phyloP scores from a whole-genome alignment of 2,329 filamentous ascomycete species.

The Colletotrichum melonis region DNA sequence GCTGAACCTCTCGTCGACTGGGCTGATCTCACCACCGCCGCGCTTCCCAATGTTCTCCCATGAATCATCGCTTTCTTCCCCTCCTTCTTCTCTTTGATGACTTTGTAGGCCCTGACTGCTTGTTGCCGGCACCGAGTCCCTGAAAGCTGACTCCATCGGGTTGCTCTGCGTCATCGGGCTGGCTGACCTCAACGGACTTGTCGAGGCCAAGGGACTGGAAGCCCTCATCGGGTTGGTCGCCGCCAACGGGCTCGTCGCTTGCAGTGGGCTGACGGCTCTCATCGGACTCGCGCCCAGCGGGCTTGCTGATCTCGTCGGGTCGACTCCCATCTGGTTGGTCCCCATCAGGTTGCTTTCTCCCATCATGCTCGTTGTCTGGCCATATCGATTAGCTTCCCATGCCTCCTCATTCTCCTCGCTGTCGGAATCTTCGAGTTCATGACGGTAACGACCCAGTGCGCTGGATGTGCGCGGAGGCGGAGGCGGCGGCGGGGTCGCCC shows the following conservation, averaged over 20 bases:
- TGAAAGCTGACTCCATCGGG: conserved; percentile 4
- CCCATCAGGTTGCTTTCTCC: conserved; percentile 3
- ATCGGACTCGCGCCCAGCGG: conserved; percentile 5
- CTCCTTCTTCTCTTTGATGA: conserved; percentile 33
- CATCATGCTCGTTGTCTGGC: conserved; percentile 23
- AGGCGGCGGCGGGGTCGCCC: conserved; percentile 12
- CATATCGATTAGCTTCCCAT: conserved; percentile 28
- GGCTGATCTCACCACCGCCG: conserved; percentile 8
- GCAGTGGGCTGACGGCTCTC: not conserved
- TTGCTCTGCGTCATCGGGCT: not conserved
- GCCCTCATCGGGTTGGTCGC: not conserved
- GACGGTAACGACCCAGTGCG: conserved; percentile 15
- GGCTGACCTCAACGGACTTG: not conserved
- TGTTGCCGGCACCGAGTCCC: conserved; percentile 14
- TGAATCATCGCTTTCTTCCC: conserved; percentile 35
- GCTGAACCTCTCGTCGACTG: not conserved
- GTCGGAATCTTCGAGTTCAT: conserved; percentile 22
- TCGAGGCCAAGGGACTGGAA: not conserved
- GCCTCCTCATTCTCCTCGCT: conserved; percentile 24
- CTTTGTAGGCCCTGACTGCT: conserved; percentile 23
- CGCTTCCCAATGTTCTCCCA: conserved; percentile 28
- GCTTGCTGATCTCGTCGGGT: conserved; percentile 5
- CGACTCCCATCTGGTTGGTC: conserved; percentile 3
- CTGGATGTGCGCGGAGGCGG: conserved; percentile 15
- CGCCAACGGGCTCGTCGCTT: not conserved